Percentiles rank a stretch among this genome's conserved stretches.
Evolutionary conservation across 306 rosid genomes (phyloP).

Genomic region (Malus orientalis): DNA sequence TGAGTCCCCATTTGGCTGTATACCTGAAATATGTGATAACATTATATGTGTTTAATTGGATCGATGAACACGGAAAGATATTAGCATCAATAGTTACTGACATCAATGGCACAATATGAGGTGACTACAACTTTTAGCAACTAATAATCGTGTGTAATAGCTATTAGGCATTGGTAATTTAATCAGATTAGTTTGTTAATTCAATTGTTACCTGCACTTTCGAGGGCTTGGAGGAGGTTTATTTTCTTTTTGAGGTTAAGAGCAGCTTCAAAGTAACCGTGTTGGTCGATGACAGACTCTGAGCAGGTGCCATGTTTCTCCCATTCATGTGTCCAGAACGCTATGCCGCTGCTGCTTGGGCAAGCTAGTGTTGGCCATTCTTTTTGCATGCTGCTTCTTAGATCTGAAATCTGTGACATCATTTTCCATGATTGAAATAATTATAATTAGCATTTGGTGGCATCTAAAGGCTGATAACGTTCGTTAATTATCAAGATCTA

Average conservation of each 20-base stretch:
- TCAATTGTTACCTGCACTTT: slow-evolving; percentile 31
- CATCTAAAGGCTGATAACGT: not conserved
- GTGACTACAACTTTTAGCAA: not conserved
- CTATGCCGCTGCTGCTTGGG: slow-evolving; percentile 49
- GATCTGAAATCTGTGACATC: slow-evolving; percentile 24
- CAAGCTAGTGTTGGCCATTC: slow-evolving; percentile 72
- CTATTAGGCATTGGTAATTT: not conserved
- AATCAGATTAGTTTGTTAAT: not conserved
- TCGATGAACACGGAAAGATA: not conserved
- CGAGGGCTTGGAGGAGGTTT: slow-evolving; percentile 49
- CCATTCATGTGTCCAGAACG: slow-evolving; percentile 72
- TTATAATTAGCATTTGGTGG: too few relatives aligned
- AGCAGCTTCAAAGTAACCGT: slow-evolving; percentile 48
- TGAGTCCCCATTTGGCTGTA: slow-evolving; percentile 29
- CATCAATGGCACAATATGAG: not conserved
- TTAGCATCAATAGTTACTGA: not conserved
- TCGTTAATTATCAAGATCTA: not conserved
- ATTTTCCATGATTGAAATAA: not conserved
- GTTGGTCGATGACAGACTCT: slow-evolving; percentile 53
- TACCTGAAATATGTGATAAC: slow-evolving; percentile 14
- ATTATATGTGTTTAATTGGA: not conserved
- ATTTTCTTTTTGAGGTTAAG: slow-evolving; percentile 38
- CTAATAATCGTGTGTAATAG: not conserved
- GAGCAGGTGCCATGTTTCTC: slow-evolving; percentile 80
- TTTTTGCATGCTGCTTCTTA: slow-evolving; percentile 27